Evolutionary conservation across 1,284 basidiomycete genomes (phyloP), one percentile per base, ranked within the genome.

Genomic region (Trametes hirsuta): DNA sequence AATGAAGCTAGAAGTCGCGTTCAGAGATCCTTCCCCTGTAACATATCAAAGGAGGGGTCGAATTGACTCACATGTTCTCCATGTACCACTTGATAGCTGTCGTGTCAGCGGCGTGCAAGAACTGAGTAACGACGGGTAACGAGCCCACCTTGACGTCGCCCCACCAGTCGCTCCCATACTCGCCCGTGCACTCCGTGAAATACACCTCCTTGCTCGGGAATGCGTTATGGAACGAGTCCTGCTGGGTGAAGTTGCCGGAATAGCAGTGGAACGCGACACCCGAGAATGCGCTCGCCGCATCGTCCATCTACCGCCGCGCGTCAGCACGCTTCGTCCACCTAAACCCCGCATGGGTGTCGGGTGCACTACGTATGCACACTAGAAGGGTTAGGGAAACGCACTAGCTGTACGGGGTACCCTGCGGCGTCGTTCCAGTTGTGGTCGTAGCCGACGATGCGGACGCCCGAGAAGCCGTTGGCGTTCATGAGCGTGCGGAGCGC

Each of bases 121-220:
- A 5, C 8, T 1, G 15, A 22, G 34, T 3, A 30, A 14, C 34
- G 3, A 14, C n/a, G 34, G 24, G n/a, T 0, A 3, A 12, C 34
- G 30, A 40, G 10, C 66, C n/a, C 66, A 84, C 87, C 80, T 90
- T 90, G 72, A 90, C 86, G 65, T 91, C 87, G 57, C 74, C 77
- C 88, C 89, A 92, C 88, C 88, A 91, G 70, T 91, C 88, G n/a
- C 81, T 82, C 25, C 80, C 80, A 48, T 79, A 69, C 4, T 67
- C 70, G n/a, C 83, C 82, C 9, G 80, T 72, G 66, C 83, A 83
- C 59, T 84, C 83, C 3, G 82, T 82, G 63, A 83, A 77, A 72
- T 79, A 81, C 9, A 84, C 76, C 63, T 81, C 79, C 74, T 83
- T 82, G 62, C 60, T 63, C 1, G 82, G 81, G 57, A 74, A 82